These are phyloP conservation scores for Colletotrichum sp. DNA, from an alignment of 2,329 filamentous ascomycete species.

Conservation along the genomic window DNA sequence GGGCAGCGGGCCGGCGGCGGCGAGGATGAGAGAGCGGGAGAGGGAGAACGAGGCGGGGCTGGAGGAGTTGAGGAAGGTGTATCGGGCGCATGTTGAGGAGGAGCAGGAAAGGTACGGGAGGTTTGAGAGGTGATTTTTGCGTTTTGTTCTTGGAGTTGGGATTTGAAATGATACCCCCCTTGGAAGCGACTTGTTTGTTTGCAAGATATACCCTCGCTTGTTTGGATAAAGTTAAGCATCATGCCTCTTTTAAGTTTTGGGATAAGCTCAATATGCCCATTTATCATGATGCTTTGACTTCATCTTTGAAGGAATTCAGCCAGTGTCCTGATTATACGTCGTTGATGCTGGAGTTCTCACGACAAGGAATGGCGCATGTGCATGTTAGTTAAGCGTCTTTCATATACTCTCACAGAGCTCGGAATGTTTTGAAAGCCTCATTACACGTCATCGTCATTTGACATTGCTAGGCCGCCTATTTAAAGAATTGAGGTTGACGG, in stretches of 20 bases:
- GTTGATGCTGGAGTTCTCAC: rapidly evolving
- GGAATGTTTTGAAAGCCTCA: not conserved
- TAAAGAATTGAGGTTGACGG: not conserved
- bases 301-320: not conserved
- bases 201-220: not conserved
- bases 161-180: not conserved
- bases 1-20: not conserved
- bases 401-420: rapidly evolving
- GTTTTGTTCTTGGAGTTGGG: not conserved
- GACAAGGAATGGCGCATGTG: not conserved
- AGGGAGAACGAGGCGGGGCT: not conserved
- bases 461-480: not conserved
- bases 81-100: constrained; percentile 2
- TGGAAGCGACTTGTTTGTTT: not conserved
- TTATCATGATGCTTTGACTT: not conserved
- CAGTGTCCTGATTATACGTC: not conserved
- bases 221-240: not conserved
- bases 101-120: constrained; percentile 3
- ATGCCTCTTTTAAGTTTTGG: not conserved
- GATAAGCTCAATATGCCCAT: not conserved
- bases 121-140: not conserved
- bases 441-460: too few relatives aligned
- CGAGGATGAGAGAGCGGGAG: not conserved
- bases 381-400: not conserved
- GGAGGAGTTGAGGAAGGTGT: constrained; percentile 19